These are phyloP conservation scores for Aspergillus affinis DNA, from an alignment of 495 filamentous ascomycete species.

Conservation along the genomic window DNA sequence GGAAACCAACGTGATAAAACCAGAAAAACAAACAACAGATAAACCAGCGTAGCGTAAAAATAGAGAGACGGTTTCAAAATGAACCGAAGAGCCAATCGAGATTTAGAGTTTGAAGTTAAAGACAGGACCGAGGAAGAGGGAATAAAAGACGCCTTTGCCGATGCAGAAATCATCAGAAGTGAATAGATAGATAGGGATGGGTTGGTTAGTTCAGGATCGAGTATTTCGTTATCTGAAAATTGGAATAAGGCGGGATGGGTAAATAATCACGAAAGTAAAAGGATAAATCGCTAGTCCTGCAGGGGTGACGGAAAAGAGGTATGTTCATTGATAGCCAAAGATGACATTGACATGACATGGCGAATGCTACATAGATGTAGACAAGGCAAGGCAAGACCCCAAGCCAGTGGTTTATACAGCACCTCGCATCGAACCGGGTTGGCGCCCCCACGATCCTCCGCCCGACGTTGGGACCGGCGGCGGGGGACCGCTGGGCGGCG, in stretches of 20 bases:
- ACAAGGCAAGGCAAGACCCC: too few species aligned
- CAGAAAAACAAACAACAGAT: background rate
- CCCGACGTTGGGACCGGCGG: slow-evolving; percentile 19
- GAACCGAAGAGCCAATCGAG: background rate
- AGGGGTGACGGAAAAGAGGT: too few species aligned
- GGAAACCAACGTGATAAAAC: background rate
- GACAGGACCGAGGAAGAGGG: slow-evolving; percentile 1
- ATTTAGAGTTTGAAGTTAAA: too few species aligned
- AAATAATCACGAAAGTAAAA: too few species aligned
- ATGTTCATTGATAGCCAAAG: background rate
- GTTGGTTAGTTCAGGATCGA: background rate
- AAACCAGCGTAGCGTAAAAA: background rate
- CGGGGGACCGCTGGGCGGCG: slow-evolving; percentile 41
- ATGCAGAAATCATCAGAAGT: slow-evolving; percentile 9
- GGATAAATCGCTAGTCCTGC: too few species aligned
- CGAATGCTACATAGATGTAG: background rate
- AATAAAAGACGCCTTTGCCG: slow-evolving; percentile 9
- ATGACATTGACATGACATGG: background rate
- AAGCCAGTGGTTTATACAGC: slow-evolving; percentile 3
- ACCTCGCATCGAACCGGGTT: slow-evolving; percentile 28
- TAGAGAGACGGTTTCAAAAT: background rate
- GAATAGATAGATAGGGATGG: background rate
- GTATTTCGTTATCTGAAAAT: background rate
- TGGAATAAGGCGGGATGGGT: background rate
- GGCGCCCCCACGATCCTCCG: slow-evolving; percentile 36